phyloP scores from a whole-genome alignment of 1,139 yeast species.

The Yamadazyma sp. region DNA sequence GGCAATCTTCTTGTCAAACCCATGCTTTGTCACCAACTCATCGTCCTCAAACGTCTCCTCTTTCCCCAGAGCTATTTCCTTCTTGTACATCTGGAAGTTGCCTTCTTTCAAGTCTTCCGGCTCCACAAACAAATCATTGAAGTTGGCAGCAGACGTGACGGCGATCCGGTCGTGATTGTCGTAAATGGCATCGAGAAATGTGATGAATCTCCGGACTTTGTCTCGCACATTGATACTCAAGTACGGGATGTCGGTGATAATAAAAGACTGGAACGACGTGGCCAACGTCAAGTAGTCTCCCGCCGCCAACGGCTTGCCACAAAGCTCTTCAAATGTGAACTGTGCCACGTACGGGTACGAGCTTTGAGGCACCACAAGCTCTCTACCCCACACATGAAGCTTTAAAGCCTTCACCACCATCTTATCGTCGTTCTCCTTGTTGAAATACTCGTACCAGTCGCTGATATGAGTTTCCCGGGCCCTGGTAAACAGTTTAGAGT shows the following conservation, averaged over 20 bases:
- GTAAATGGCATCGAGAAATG: conserved; percentile 92
- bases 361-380: conserved; percentile 70
- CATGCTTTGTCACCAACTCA: conserved; percentile 66
- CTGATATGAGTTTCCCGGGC: conserved; percentile 63
- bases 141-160: conserved; percentile 84
- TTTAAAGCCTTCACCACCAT: conserved; percentile 32
- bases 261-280: conserved; percentile 69
- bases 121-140: conserved; percentile 81
- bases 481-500: conserved; percentile 50
- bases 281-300: conserved; percentile 92
- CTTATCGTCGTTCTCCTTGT: conserved; percentile 38
- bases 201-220: conserved; percentile 83
- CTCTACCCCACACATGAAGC: conserved; percentile 84
- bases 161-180: conserved; percentile 86
- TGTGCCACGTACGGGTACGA: conserved; percentile 84
- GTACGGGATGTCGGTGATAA: conserved; percentile 89
- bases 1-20: conserved; percentile 73
- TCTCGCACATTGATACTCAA: conserved; percentile 78
- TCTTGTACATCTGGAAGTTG: conserved; percentile 50
- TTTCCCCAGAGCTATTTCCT: conserved; percentile 32
- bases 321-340: conserved; percentile 79
- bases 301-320: conserved; percentile 89
- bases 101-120: conserved; percentile 64
- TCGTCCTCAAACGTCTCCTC: conserved; percentile 54
- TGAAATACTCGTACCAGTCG: conserved; percentile 78